Percentiles rank a stretch among this genome's conserved stretches.
Conservation (phyloP, 108 stramenopile species). For the Ochromonas danica region DNA sequence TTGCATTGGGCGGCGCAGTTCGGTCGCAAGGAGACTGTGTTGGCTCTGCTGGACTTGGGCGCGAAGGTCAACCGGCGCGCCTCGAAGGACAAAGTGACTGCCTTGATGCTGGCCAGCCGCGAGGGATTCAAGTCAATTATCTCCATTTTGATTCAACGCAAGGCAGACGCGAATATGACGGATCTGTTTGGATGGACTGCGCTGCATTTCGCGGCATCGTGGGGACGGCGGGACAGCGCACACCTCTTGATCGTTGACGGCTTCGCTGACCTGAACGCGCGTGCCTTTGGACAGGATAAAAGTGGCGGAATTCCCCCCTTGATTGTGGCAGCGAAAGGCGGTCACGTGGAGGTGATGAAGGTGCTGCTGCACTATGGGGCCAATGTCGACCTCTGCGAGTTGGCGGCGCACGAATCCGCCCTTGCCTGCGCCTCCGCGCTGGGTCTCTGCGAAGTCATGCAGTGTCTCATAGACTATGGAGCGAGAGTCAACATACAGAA, state of each 20-base stretch:
- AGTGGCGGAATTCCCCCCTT: background rate
- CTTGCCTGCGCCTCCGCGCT: background rate
- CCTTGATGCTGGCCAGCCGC: background rate
- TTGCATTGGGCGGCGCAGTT: background rate
- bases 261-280: background rate
- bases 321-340: conserved; percentile 1
- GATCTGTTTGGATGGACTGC: conserved; percentile 4
- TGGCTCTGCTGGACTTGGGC: background rate
- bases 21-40: background rate
- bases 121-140: background rate
- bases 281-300: background rate
- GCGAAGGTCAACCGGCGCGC: background rate
- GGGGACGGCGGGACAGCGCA: conserved; percentile 1
- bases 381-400: background rate
- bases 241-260: conserved; percentile 9
- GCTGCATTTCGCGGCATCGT: conserved; percentile 19
- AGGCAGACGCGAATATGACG: background rate
- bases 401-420: background rate
- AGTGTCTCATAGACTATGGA: background rate
- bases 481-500: background rate
- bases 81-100: conserved; percentile 8
- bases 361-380: background rate
- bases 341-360: background rate
- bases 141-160: background rate
- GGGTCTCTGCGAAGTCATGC: background rate